phyloP scores from a whole-genome alignment of 139 green algal species.

The Asterochloris sp. region DNA sequence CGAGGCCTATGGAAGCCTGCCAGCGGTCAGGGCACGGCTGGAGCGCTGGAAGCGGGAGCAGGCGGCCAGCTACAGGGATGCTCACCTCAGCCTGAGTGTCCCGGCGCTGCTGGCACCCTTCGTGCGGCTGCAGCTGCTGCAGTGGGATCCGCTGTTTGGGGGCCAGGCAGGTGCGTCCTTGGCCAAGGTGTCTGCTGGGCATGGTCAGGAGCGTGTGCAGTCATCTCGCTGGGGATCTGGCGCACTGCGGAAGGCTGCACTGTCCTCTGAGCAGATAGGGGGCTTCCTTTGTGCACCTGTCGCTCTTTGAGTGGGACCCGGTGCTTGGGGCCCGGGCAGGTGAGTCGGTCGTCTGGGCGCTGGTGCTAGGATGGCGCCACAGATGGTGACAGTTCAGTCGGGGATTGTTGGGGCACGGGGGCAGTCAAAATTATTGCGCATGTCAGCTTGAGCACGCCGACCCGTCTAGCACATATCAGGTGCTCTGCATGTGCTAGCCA shows the following conservation, averaged over 20 bases:
- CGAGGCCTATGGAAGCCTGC: conserved; percentile 71
- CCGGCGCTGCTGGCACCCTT: conserved; percentile 91
- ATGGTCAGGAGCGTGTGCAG: conserved; percentile 5
- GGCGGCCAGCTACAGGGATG: conserved; percentile 64
- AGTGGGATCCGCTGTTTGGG: conserved; percentile 79
- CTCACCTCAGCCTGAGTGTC: conserved; percentile 76
- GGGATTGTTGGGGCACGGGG: too few species aligned
- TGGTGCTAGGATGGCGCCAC: background rate
- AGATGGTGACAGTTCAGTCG: too few species aligned
- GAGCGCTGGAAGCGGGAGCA: conserved; percentile 63
- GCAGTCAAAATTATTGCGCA: too few species aligned
- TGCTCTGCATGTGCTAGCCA: too few species aligned
- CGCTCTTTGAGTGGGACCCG: conserved; percentile 89
- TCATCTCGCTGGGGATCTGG: too few species aligned
- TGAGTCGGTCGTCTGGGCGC: background rate
- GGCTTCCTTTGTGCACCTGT: conserved; percentile 87
- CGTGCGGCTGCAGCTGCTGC: conserved; percentile 87
- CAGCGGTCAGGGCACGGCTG: conserved; percentile 54
- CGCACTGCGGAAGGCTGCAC: too few species aligned
- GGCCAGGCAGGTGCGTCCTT: background rate
- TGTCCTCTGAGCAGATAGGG: conserved; percentile 33
- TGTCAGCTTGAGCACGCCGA: too few species aligned
- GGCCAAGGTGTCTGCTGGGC: background rate
- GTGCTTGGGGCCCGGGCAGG: conserved; percentile 30
- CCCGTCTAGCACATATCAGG: too few species aligned